Base-by-base conservation (phyloP, 139 green algal genomes). In the Tetradesmus lagerheimii region DNA sequence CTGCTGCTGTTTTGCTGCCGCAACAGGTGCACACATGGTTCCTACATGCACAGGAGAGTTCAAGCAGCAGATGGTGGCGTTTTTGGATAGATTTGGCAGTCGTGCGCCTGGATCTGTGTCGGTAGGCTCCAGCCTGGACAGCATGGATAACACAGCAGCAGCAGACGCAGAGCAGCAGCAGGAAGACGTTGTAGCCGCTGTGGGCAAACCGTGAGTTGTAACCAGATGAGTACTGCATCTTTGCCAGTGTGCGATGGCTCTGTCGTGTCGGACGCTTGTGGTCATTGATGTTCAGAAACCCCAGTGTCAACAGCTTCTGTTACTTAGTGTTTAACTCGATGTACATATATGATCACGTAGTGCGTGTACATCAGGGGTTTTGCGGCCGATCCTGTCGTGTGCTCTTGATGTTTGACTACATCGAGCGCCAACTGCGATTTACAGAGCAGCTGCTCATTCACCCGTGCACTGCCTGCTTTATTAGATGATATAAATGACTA, bases 11-110 rank as follows among this genome's bases (percentile, higher is more conserved):
- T 2, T 18, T 66, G 80, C 29, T 66, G 80, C n/a, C 20, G 2
- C 29, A 9, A 37, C 87, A 27, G 94, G 94, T 18, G 94, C 83
- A 0, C 94, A 96, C 87, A 89, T 95, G 87, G 91, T 96, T 45
- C 93, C 93, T 25, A 96, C 93, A 0, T 95, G 93, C 89, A 93
- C 81, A 20, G 92, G 94, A 11, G 92, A 91, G 20, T 92, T 94
- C 86, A 95, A 95, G 81, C 37, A 89, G 38, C 35, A n/a, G 0
- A 29, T 94, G 43, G n/a, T 80, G 4, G 18, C 62, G 4, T 93
- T 95, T 31, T 25, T 96, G 53, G 90, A 94, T 79, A 50, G 86
- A 3, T 89, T 89, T 45, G n/a, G 80, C 16, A 75, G 66, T 6
- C 66, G 27, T 16, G 29, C 66, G 14, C 14, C 66, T n/a, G 66